Evolutionary conservation across 2,329 filamentous ascomycete genomes (phyloP).

Genomic region (Sarocladium kiliense): DNA sequence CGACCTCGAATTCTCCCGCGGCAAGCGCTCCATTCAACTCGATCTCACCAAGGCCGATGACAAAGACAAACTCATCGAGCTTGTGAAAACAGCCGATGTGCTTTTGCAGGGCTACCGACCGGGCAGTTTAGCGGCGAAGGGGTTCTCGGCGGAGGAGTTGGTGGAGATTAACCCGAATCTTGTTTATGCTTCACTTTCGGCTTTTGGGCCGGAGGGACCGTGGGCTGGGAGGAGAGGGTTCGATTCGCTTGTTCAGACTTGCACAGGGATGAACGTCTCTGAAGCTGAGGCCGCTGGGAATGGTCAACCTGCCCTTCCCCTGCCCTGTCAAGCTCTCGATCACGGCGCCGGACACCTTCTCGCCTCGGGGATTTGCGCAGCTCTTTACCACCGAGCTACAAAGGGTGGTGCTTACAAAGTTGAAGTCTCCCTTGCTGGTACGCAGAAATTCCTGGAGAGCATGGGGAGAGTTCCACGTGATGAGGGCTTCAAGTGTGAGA

Average conservation of each 20-base stretch:
- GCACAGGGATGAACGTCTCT: constrained; percentile 49
- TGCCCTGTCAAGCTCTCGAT: constrained; percentile 52
- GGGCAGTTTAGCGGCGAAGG: constrained; percentile 31
- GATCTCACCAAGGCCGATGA: not conserved
- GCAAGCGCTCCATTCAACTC: constrained; percentile 2
- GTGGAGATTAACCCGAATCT: constrained; percentile 34
- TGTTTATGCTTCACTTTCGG: constrained; percentile 46
- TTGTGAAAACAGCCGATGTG: not conserved
- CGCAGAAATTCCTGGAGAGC: constrained; percentile 46
- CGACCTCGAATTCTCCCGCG: constrained; percentile 3
- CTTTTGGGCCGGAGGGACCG: constrained; percentile 42
- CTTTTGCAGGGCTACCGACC: constrained; percentile 1
- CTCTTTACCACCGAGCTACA: constrained; percentile 39
- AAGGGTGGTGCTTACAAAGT: constrained; percentile 31
- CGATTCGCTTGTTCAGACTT: constrained; percentile 47
- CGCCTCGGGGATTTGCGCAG: constrained; percentile 45
- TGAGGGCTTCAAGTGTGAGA: constrained; percentile 33
- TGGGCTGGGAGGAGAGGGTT: constrained; percentile 42
- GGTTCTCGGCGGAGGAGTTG: constrained; percentile 31
- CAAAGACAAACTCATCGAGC: not conserved
- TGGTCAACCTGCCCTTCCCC: constrained; percentile 32
- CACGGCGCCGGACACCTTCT: constrained; percentile 51
- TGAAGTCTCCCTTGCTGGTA: constrained; percentile 45
- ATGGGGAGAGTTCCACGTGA: constrained; percentile 39
- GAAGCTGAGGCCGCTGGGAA: constrained; percentile 42